These are phyloP conservation scores for Fusarium kyushuense DNA, from an alignment of 2,329 filamentous ascomycete genomes.

Conservation along the genomic window DNA sequence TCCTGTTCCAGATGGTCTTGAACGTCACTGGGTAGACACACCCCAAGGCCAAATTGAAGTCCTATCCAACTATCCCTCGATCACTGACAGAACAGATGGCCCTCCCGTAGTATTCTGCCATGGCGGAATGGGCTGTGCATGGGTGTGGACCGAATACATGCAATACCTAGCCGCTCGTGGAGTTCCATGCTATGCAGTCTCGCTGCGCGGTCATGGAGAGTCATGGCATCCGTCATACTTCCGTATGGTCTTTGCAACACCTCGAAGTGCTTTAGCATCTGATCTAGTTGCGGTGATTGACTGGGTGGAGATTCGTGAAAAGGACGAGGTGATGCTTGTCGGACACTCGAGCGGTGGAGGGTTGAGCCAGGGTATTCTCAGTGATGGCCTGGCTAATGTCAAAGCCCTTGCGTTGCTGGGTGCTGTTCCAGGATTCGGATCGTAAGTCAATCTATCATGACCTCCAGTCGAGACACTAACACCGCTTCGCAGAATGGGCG, in stretches of 20 bases:
- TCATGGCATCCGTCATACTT: conserved; percentile 64
- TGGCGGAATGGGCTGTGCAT: conserved; percentile 66
- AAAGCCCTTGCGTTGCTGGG: conserved; percentile 61
- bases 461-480: conserved; percentile 9
- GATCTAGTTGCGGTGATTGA: conserved; percentile 60
- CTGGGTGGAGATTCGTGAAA: conserved; percentile 50
- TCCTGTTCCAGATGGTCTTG: conserved; percentile 54
- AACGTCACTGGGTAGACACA: conserved; percentile 59
- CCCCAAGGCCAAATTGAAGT: conserved; percentile 62
- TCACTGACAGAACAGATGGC: conserved; percentile 16
- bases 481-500: conserved; percentile 53
- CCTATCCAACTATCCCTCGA: conserved; percentile 56
- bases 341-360: conserved; percentile 66
- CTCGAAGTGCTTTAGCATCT: conserved; percentile 56
- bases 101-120: conserved; percentile 64
- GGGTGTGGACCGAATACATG: conserved; percentile 66
- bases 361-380: conserved; percentile 62
- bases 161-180: conserved; percentile 58
- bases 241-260: conserved; percentile 61
- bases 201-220: conserved; percentile 64
- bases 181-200: conserved; percentile 65
- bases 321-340: conserved; percentile 57
- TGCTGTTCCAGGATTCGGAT: conserved; percentile 59
- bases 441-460: conserved; percentile 34
- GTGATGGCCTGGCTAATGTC: conserved; percentile 54